phyloP scores from a whole-genome alignment of 1,284 basidiomycete species.

The Apiotrichum domesticum region DNA sequence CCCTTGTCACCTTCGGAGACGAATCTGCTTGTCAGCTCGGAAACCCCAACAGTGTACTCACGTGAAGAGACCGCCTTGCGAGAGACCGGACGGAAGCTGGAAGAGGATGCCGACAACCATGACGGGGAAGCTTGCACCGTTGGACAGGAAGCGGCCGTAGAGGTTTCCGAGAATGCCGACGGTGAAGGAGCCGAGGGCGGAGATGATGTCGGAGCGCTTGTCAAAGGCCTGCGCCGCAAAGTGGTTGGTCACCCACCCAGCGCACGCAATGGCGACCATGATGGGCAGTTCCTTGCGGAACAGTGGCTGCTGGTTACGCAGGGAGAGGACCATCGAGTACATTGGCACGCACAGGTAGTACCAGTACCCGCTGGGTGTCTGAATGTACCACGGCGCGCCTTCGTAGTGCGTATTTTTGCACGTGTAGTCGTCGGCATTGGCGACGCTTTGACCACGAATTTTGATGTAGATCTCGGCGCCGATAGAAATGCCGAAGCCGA shows the following conservation, averaged over 20 bases:
- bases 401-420: conserved; percentile 56
- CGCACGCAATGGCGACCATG: conserved; percentile 65
- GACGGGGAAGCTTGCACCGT: conserved; percentile 44
- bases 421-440: conserved; percentile 57
- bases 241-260: conserved; percentile 71
- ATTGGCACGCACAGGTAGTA: conserved; percentile 74
- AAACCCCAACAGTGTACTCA: neutral
- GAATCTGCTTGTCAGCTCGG: neutral
- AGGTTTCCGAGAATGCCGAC: conserved; percentile 78
- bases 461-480: conserved; percentile 63
- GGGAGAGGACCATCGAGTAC: conserved; percentile 65
- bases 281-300: conserved; percentile 61
- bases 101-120: conserved; percentile 67
- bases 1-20: neutral
- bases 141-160: conserved; percentile 60
- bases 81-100: conserved; percentile 76
- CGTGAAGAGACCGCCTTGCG: conserved; percentile 32
- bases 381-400: conserved; percentile 49
- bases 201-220: conserved; percentile 65
- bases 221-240: conserved; percentile 62
- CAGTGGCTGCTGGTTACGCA: conserved; percentile 70
- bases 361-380: conserved; percentile 46
- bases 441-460: conserved; percentile 49
- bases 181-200: conserved; percentile 69
- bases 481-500: conserved; percentile 77